Percentiles rank a stretch among this genome's conserved stretches.
Conservation (phyloP, 345 rosid genomes). For the Citrus unshiu region DNA sequence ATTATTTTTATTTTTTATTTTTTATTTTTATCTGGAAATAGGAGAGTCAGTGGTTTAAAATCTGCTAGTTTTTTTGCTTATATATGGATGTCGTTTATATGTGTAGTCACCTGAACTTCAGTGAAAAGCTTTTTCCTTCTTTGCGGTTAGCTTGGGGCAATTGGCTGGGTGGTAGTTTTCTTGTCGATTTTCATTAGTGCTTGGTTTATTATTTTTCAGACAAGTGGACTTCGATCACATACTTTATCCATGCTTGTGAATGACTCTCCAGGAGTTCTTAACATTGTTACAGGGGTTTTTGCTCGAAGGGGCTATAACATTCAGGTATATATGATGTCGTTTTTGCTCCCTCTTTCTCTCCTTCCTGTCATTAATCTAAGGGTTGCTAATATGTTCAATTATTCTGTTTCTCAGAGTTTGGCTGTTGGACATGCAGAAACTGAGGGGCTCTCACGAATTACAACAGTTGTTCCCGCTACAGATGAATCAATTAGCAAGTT, state of each 20-base stretch:
- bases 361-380: neutral
- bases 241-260: slow-evolving; percentile 63
- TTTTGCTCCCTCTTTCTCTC: slow-evolving; percentile 9
- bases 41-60: neutral
- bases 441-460: slow-evolving; percentile 62
- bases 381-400: slow-evolving; percentile 4
- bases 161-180: neutral
- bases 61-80: neutral
- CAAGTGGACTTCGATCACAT: slow-evolving; percentile 57
- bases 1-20: neutral
- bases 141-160: neutral
- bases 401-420: slow-evolving; percentile 47
- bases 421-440: slow-evolving; percentile 63
- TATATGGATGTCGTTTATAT: neutral
- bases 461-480: slow-evolving; percentile 64
- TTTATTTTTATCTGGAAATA: neutral
- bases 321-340: slow-evolving; percentile 38
- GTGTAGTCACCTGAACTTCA: neutral
- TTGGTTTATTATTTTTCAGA: slow-evolving; percentile 36
- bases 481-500: slow-evolving; percentile 65
- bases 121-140: neutral
- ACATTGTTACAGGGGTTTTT: slow-evolving; percentile 65
- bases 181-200: neutral
- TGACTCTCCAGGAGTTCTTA: slow-evolving; percentile 66
- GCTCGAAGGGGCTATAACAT: slow-evolving; percentile 74